A percentile compares a stretch with the other conserved stretches of the same genome.
Evolutionary conservation across 1,284 basidiomycete genomes (phyloP).

Genomic region (Cutaneotrichosporon spelunceum): DNA sequence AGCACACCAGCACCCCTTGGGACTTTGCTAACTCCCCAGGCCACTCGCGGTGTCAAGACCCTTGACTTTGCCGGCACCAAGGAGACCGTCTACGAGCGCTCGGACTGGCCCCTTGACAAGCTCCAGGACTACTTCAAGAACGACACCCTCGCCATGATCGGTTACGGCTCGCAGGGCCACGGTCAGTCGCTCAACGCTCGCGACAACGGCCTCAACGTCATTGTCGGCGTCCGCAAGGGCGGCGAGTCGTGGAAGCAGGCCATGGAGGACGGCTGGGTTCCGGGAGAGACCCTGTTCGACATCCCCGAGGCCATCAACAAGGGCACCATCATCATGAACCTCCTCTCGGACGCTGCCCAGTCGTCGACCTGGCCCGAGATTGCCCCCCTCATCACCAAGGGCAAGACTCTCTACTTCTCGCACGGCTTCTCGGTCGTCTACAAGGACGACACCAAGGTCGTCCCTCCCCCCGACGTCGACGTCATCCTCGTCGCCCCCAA

Average conservation of each 20-base stretch:
- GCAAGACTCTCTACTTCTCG: constrained; percentile 99
- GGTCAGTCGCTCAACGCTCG: constrained; percentile 98
- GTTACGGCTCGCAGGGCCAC: constrained; percentile 96
- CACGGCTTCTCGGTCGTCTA: constrained; percentile 99
- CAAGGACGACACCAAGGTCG: constrained; percentile 93
- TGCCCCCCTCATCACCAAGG: constrained; percentile 92
- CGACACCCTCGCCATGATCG: constrained; percentile 97
- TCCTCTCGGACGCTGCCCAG: constrained; percentile 97
- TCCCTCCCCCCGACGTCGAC: constrained; percentile 90
- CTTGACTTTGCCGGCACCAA: constrained; percentile 96
- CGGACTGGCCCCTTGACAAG: constrained; percentile 96
- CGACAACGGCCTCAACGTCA: constrained; percentile 98
- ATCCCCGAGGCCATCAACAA: constrained; percentile 95
- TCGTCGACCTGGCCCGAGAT: constrained; percentile 87
- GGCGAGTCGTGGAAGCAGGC: constrained; percentile 95
- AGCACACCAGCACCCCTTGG: too few species aligned
- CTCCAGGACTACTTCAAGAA: constrained; percentile 99
- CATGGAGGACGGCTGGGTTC: constrained; percentile 95
- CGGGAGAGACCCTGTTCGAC: constrained; percentile 95
- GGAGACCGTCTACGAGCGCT: constrained; percentile 94
- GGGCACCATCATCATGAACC: constrained; percentile 99
- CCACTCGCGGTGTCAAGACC: constrained; percentile 82
- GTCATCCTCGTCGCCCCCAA: constrained; percentile 99
- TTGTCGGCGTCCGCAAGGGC: constrained; percentile 95
- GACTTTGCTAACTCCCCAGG: constrained; percentile 35